phyloP scores from a whole-genome alignment of 768 basidiomycete species.

The Albatrellus ellisii region DNA sequence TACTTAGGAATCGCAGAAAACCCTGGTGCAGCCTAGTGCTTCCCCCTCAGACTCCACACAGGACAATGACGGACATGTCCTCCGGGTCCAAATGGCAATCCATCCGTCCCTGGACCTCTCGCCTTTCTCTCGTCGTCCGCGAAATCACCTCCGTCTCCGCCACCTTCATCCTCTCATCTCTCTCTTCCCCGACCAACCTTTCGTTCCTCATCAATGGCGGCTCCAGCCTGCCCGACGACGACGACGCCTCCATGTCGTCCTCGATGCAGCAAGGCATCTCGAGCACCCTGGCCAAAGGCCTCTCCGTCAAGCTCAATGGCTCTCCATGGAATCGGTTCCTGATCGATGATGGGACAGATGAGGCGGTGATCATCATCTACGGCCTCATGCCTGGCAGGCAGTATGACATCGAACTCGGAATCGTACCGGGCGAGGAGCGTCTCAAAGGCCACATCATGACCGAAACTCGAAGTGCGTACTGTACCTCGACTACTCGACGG shows the following conservation, averaged over 20 bases:
- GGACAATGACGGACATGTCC: background rate
- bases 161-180: constrained; percentile 56
- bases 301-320: constrained; percentile 71
- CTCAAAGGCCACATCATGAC: constrained; percentile 57
- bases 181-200: constrained; percentile 21
- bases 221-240: constrained; percentile 21
- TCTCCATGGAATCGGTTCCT: constrained; percentile 70
- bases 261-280: constrained; percentile 31
- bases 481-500: too few relatives aligned
- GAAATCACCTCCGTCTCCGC: constrained; percentile 82
- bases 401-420: constrained; percentile 79
- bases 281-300: constrained; percentile 57
- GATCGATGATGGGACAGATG: constrained; percentile 69
- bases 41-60: too few relatives aligned
- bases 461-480: constrained; percentile 30
- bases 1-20: too few relatives aligned
- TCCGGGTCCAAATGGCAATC: constrained; percentile 39
- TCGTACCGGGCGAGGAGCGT: constrained; percentile 48
- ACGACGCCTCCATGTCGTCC: constrained; percentile 12
- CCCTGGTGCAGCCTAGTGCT: too few relatives aligned
- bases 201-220: constrained; percentile 20
- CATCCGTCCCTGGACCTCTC: constrained; percentile 66
- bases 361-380: constrained; percentile 85
- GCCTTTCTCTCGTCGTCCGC: constrained; percentile 54
- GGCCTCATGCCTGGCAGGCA: constrained; percentile 80